phyloP scores from a whole-genome alignment of 495 filamentous ascomycete genomes.

The Xylaria scruposa region DNA sequence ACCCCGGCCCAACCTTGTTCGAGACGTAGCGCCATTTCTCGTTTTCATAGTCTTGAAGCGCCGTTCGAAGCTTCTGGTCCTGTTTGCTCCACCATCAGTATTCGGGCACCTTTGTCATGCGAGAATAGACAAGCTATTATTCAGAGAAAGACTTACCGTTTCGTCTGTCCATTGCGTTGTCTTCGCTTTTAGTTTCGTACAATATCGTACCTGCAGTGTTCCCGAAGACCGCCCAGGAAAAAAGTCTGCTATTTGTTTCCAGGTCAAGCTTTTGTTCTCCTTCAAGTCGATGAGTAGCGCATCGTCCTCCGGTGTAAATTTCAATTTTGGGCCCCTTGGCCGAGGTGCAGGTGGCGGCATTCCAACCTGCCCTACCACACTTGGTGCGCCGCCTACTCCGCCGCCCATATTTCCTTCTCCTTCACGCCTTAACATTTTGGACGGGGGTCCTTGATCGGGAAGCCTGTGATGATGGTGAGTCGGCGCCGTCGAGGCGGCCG shows the following conservation, averaged over 20 bases:
- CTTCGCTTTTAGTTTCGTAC: slow-evolving; percentile 91
- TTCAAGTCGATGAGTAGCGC: slow-evolving; percentile 83
- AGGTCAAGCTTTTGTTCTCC: slow-evolving; percentile 89
- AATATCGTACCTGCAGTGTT: slow-evolving; percentile 91
- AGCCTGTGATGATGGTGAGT: slow-evolving; percentile 78
- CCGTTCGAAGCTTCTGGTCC: slow-evolving; percentile 79
- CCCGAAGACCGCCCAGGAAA: slow-evolving; percentile 88
- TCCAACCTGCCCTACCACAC: slow-evolving; percentile 78
- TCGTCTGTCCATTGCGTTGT: slow-evolving; percentile 92
- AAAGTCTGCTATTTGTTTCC: slow-evolving; percentile 96
- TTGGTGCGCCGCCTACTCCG: slow-evolving; percentile 61
- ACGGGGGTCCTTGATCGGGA: slow-evolving; percentile 66
- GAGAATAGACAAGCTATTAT: not conserved
- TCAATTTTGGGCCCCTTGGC: slow-evolving; percentile 83
- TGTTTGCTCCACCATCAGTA: slow-evolving; percentile 45
- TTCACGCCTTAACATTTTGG: slow-evolving; percentile 61
- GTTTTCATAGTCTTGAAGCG: slow-evolving; percentile 86
- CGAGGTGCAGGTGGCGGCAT: slow-evolving; percentile 80
- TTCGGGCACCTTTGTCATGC: not conserved
- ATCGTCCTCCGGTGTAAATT: slow-evolving; percentile 91
- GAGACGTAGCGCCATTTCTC: slow-evolving; percentile 89
- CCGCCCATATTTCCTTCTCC: slow-evolving; percentile 51
- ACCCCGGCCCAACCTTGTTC: slow-evolving; percentile 83
- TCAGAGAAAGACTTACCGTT: slow-evolving; percentile 65
- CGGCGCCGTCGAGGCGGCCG: slow-evolving; percentile 43